Conservation (phyloP, 164 flowering plant species). For the Liriodendron chinense region DNA sequence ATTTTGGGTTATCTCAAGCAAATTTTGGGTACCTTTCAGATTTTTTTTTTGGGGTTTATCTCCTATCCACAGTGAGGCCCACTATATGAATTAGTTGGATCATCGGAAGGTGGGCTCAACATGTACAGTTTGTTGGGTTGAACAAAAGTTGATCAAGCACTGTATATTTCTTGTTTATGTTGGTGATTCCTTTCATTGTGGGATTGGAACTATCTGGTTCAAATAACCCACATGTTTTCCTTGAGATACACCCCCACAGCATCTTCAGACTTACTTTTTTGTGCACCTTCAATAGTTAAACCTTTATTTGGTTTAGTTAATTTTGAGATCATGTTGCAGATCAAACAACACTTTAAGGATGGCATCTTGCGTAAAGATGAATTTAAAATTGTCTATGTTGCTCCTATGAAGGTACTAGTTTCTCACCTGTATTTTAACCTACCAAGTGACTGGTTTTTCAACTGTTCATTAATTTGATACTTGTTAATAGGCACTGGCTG, state of each 20-base stretch:
- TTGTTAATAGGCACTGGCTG: conserved; percentile 78
- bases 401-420: conserved; percentile 90
- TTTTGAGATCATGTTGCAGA: conserved; percentile 44
- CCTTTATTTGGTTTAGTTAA: conserved; percentile 9
- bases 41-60: too few relatives aligned
- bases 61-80: too few relatives aligned
- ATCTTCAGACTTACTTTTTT: conserved; percentile 1
- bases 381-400: conserved; percentile 97
- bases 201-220: not conserved
- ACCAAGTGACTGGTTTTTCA: conserved; percentile 4
- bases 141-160: too few relatives aligned
- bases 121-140: too few relatives aligned
- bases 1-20: not conserved
- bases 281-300: not conserved
- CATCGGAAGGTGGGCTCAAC: not conserved
- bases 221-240: not conserved
- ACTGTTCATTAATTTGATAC: not conserved
- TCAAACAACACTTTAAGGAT: conserved; percentile 87
- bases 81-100: not conserved
- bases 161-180: too few relatives aligned
- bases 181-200: not conserved
- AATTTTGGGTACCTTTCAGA: too few relatives aligned
- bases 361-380: conserved; percentile 89
- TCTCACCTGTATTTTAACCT: not conserved
- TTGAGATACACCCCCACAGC: not conserved